A percentile compares a stretch with the other conserved stretches of the same genome.
Evolutionary conservation across 1,284 basidiomycete species (phyloP).

Genomic region (Tremellales sp.): DNA sequence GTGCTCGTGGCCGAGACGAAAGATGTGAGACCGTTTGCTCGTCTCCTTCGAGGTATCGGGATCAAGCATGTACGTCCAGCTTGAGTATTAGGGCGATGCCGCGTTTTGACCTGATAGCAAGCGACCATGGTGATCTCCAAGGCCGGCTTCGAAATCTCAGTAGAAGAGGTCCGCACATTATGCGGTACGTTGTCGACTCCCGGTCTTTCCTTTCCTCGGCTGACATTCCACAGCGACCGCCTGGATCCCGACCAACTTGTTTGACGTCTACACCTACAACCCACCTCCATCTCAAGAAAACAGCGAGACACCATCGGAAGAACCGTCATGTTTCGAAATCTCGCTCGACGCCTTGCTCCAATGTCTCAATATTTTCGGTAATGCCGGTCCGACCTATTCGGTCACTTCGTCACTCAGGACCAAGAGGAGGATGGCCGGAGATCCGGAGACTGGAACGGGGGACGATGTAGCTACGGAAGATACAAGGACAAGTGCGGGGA

Average conservation of each 20-base stretch:
- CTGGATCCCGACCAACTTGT: conserved; percentile 74
- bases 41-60: conserved; percentile 70
- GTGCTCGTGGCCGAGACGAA: conserved; percentile 70
- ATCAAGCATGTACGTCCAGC: conserved; percentile 66
- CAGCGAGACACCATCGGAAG: conserved; percentile 21
- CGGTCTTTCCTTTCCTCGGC: conserved; percentile 6
- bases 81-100: too few species aligned
- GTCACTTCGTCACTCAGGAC: background rate
- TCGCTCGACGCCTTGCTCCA: conserved; percentile 76
- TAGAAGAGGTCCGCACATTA: conserved; percentile 76
- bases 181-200: conserved; percentile 55
- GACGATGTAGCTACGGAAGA: conserved; percentile 48
- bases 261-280: conserved; percentile 67
- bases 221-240: conserved; percentile 61
- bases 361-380: conserved; percentile 87
- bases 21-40: conserved; percentile 71
- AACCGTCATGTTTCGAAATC: conserved; percentile 65
- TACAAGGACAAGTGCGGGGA: too few species aligned
- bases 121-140: conserved; percentile 70
- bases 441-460: conserved; percentile 44
- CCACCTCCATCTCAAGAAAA: conserved; percentile 44
- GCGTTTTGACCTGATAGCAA: too few species aligned
- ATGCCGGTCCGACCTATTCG: conserved; percentile 52
- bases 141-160: conserved; percentile 73
- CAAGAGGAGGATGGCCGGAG: conserved; percentile 48